Evolutionary conservation across 805 yeast genomes (phyloP).

Genomic region (Limtongozyma cylindracea): DNA sequence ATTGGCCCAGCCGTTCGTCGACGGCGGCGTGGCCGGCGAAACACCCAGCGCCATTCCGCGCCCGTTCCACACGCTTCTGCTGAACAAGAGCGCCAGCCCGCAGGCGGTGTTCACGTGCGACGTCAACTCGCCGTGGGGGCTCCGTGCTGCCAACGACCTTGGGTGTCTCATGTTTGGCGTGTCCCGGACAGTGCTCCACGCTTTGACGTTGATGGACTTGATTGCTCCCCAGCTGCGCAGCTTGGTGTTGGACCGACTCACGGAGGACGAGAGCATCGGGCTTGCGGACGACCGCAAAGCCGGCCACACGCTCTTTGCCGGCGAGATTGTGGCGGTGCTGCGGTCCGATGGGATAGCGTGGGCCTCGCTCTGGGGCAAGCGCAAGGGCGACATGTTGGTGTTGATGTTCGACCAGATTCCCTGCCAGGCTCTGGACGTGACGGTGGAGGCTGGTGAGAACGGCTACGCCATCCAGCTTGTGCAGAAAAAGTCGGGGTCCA

Average conservation of each 20-base stretch:
- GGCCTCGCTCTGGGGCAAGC: conserved; percentile 84
- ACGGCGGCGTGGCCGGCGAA: conserved; percentile 4
- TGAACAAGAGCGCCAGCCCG: conserved; percentile 48
- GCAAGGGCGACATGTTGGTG: conserved; percentile 40
- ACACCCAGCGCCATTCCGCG: too few species aligned
- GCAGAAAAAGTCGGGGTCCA: too few species aligned
- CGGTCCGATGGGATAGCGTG: conserved; percentile 47
- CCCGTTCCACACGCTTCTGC: conserved; percentile 36
- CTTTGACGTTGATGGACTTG: conserved; percentile 46
- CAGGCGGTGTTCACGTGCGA: conserved; percentile 75
- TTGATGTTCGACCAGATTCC: conserved; percentile 75
- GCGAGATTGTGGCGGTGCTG: conserved; percentile 63
- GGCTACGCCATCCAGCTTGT: too few species aligned
- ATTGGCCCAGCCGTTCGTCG: conserved; percentile 40
- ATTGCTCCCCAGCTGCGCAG: conserved; percentile 54
- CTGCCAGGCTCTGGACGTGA: conserved; percentile 11
- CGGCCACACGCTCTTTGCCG: conserved; percentile 38
- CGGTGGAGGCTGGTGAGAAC: conserved; percentile 2
- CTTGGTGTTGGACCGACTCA: conserved; percentile 34
- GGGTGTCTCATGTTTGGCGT: conserved; percentile 78
- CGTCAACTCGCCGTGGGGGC: conserved; percentile 47
- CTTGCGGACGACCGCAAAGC: conserved; percentile 3
- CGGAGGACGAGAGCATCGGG: conserved; percentile 3
- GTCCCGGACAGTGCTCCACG: conserved; percentile 31
- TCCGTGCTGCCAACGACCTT: conserved; percentile 70